These are phyloP conservation scores for Microcyclosporella mali DNA, from an alignment of 2,329 filamentous ascomycete species.

Conservation along the genomic window DNA sequence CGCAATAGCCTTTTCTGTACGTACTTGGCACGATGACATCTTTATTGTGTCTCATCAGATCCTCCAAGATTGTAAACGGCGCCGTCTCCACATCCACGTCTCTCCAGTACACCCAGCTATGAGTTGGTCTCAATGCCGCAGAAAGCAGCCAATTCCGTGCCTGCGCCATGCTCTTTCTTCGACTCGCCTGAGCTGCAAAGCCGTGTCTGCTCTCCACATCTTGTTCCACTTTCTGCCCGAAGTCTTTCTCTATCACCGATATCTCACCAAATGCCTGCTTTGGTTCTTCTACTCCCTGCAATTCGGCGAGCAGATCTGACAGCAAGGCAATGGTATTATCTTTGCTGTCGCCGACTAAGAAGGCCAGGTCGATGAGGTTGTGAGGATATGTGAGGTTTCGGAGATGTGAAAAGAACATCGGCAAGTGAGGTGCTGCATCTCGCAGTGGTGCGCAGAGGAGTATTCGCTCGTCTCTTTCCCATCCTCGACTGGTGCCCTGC, in stretches of 20 bases:
- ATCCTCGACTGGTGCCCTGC: constrained; percentile 83
- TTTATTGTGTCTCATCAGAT: constrained; percentile 98
- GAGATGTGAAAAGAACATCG: constrained; percentile 98
- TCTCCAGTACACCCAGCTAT: constrained; percentile 99
- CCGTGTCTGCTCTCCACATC: constrained; percentile 96
- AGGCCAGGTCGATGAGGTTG: constrained; percentile 90
- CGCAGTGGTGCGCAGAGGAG: constrained; percentile 88
- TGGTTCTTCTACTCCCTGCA: constrained; percentile 74
- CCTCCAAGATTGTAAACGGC: constrained; percentile 91
- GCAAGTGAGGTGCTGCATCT: constrained; percentile 84
- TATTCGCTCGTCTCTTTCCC: constrained; percentile 94
- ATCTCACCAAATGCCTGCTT: constrained; percentile 89
- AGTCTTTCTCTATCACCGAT: constrained; percentile 97
- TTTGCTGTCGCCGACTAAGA: constrained; percentile 95
- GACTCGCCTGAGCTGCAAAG: constrained; percentile 88
- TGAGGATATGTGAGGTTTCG: constrained; percentile 96
- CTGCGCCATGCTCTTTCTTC: constrained; percentile 96
- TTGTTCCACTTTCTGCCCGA: constrained; percentile 95
- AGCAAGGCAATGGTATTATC: constrained; percentile 78
- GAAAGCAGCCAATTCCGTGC: constrained; percentile 95
- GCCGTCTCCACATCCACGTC: constrained; percentile 98
- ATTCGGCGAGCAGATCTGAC: constrained; percentile 64
- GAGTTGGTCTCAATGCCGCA: constrained; percentile 84
- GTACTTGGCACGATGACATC: constrained; percentile 96
- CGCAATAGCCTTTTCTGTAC: constrained; percentile 36